Evolutionary conservation across 2,329 filamentous ascomycete genomes (phyloP), one percentile per base, ranked within the genome.

Genomic region (Blumeria hordei): DNA sequence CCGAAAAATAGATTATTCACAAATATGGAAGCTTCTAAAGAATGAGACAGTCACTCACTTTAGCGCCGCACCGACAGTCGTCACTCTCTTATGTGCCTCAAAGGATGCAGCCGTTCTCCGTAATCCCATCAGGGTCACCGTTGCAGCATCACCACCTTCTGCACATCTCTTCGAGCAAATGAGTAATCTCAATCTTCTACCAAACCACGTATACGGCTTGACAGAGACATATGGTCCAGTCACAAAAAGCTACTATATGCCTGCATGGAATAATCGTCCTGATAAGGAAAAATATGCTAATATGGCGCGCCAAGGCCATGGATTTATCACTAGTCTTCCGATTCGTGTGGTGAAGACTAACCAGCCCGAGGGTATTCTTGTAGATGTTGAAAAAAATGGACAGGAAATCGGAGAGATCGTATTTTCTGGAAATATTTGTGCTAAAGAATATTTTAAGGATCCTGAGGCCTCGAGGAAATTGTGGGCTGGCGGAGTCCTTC

Each of bases 281-380:
- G 60, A 71, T 4, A 78, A 83, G 33, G 85, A 95, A 58, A 88
- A 84, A 66, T 98, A 88, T 64, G 77, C 77, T 59, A 82, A 78
- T 62, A 95, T 96, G 90, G 90, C 92, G 5, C 76, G 90, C 3
- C 92, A 98, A 68, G 92, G 90, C 0, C 87, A 95, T 67, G 90
- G 88, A 0, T 93, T 92, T 67, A 71, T 96, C 51, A 87, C 85
- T 18, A 86, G 81, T 60, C 72, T 94, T 53, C 85, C 88, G 0
- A 80, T 79, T 18, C 80, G 90, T 33, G 77, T 96, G 32, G 80
- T 96, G 68, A 88, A 88, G 71, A 76, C 80, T 0, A 83, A 87
- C 14, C 77, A 83, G 55, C 75, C 81, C 2, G 76, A 81, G 36
- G 81, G 77, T 0, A 72, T 72, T 1, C 68, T 92, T 3, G 69